phyloP scores from a whole-genome alignment of 73 alveolate genomes.

The Paramecium caudatum region DNA sequence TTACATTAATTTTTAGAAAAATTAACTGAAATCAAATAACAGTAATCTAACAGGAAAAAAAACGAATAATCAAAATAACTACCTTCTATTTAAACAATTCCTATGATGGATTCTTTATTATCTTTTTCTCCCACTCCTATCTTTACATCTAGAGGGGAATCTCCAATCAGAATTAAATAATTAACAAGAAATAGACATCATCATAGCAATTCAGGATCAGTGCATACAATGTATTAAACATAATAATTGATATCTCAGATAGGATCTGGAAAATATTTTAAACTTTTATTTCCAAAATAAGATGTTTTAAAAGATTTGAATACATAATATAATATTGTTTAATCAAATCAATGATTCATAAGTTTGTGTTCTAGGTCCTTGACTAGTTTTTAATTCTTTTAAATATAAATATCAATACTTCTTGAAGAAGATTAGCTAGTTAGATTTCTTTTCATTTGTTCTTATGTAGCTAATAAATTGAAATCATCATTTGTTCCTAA shows the following conservation, averaged over 20 bases:
- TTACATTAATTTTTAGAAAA: neutral
- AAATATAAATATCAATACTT: neutral
- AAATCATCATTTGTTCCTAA: constrained; percentile 52
- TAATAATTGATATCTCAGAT: neutral
- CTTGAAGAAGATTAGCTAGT: constrained; percentile 49
- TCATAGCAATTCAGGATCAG: constrained; percentile 8
- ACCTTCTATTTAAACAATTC: constrained; percentile 14
- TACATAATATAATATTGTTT: constrained; percentile 12
- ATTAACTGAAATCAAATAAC: neutral
- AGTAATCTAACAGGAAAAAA: neutral
- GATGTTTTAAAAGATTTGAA: constrained; percentile 27
- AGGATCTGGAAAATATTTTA: constrained; percentile 25
- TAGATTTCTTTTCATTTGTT: neutral
- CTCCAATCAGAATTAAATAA: constrained; percentile 48
- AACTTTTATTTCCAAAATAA: neutral
- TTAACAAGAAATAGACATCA: neutral
- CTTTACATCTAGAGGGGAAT: constrained; percentile 25
- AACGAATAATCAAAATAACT: neutral
- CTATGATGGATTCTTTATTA: neutral
- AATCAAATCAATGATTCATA: constrained; percentile 45
- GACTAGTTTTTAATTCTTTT: constrained; percentile 20
- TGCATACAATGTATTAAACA: constrained; percentile 5
- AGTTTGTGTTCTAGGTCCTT: constrained; percentile 46
- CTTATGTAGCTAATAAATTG: constrained; percentile 27
- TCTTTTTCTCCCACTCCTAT: constrained; percentile 27